Evolutionary conservation across 257 asterid species (phyloP), one percentile per base, ranked within the genome.

Genomic region (Rehmannia glutinosa): DNA sequence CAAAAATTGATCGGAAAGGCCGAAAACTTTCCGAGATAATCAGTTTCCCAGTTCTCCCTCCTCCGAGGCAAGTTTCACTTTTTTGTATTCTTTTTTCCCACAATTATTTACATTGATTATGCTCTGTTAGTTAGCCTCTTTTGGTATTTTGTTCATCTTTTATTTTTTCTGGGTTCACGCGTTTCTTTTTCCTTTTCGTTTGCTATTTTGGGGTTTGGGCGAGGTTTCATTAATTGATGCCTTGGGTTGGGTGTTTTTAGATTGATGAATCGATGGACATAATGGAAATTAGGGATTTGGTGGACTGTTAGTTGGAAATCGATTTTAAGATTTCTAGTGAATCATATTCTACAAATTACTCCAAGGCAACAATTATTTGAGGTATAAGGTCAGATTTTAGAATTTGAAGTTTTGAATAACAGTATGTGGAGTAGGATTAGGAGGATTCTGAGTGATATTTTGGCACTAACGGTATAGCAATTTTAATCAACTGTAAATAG

Each of bases 21-120:
- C n/a, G 9, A 9, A 41, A 19, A 32, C n/a, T 25, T 38, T 25
- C 60, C 58, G 33, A 41, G 45, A 38, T 69, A 66, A 35, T 55
- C 43, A 13, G 11, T 49, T 43, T 16, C 28, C 17, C 58, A 8
- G 65, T 57, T 45, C 41, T 62, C 78, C 43, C 39, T 43, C 46
- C 51, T 66, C 59, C 21, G 30, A 61, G 81, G 81, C 60, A 70
- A 53, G 74, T 68, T 51, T 10, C 20, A 38, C 3, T 17, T 59
- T 62, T 47, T 45, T 8, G 2, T 13, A 1, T 24, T 12, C 32
- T 52, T 35, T 25, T 41, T 70, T 9, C 8, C 5, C 13, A 23
- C 6, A 1, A 9, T 43, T 42, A 1, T 62, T 27, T 43, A 3
- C 42, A 15, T 39, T 32, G 24, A 33, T 54, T 72, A 5, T 46